Evolutionary conservation across 306 rosid genomes (phyloP).

Genomic region (Pterocarpus santalinus): DNA sequence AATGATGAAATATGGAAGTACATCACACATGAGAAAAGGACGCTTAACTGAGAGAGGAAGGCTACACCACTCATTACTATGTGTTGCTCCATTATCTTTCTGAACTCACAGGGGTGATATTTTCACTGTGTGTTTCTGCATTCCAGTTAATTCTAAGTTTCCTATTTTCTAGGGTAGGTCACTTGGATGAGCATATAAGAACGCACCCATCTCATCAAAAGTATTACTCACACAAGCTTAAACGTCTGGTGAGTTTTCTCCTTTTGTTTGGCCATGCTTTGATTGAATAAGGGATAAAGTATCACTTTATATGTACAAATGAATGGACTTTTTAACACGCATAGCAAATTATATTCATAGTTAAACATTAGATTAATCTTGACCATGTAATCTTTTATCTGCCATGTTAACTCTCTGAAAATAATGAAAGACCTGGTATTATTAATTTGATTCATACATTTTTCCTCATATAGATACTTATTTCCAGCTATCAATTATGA

Average conservation of each 20-base stretch:
- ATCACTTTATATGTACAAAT: slow-evolving; percentile 24
- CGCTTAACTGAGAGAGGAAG: background rate
- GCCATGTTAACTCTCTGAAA: slow-evolving; percentile 5
- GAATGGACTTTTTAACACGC: slow-evolving; percentile 13
- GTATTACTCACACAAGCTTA: slow-evolving; percentile 85
- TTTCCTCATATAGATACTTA: background rate
- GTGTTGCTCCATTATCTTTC: slow-evolving; percentile 35
- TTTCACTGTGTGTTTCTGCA: slow-evolving; percentile 12
- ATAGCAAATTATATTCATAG: slow-evolving; percentile 19
- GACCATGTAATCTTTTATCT: slow-evolving; percentile 9
- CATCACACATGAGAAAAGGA: slow-evolving; percentile 5
- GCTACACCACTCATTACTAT: slow-evolving; percentile 5
- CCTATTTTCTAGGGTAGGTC: slow-evolving; percentile 78
- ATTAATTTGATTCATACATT: background rate
- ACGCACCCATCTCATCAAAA: slow-evolving; percentile 70
- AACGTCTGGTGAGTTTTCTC: slow-evolving; percentile 72
- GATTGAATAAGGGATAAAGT: slow-evolving; percentile 15
- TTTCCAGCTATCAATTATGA: background rate
- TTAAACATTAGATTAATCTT: slow-evolving; percentile 34
- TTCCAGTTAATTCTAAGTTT: slow-evolving; percentile 35
- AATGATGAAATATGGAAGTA: slow-evolving; percentile 1
- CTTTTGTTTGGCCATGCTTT: slow-evolving; percentile 27
- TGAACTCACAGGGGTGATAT: slow-evolving; percentile 19
- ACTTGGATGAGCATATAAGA: slow-evolving; percentile 79
- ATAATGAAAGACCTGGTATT: slow-evolving; percentile 1